Evolutionary conservation across 192 early-diverging fungal species (phyloP).

Genomic region (Coemansia sp.): DNA sequence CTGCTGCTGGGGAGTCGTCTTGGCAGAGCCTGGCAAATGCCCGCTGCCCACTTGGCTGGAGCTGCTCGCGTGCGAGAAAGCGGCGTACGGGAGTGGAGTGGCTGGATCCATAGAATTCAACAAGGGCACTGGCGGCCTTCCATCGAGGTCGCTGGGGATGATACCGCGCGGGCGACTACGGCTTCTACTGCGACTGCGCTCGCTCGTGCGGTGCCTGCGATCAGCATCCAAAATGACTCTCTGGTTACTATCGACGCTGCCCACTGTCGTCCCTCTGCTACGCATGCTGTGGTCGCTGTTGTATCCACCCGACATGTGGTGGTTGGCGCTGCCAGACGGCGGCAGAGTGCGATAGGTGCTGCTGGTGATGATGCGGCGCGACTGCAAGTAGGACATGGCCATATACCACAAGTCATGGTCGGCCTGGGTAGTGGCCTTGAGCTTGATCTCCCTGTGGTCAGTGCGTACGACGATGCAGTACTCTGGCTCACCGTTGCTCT

Average conservation of each 20-base stretch:
- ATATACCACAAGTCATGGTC: conserved; percentile 73
- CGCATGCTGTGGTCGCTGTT: conserved; percentile 37
- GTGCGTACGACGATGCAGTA: conserved; percentile 68
- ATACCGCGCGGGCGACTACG: conserved; percentile 28
- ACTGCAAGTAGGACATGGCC: conserved; percentile 56
- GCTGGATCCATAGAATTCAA: neutral
- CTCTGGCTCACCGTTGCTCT: conserved; percentile 37
- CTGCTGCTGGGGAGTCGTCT: neutral
- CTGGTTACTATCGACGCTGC: conserved; percentile 34
- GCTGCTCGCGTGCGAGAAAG: neutral
- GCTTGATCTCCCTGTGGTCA: conserved; percentile 67
- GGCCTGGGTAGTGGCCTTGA: conserved; percentile 64
- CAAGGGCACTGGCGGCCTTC: conserved; percentile 14
- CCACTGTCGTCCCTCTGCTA: conserved; percentile 30
- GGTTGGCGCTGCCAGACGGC: neutral
- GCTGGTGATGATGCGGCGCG: conserved; percentile 52
- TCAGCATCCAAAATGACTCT: conserved; percentile 37
- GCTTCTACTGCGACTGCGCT: conserved; percentile 44
- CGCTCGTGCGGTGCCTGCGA: conserved; percentile 26
- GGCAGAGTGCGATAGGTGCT: conserved; percentile 37
- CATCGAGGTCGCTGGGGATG: neutral
- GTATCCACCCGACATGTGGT: conserved; percentile 3
- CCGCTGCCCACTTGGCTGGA: conserved; percentile 6
- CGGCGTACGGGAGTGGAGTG: neutral
- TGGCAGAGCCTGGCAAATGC: neutral